Evolutionary conservation across 2,329 filamentous ascomycete genomes (phyloP), one percentile per base, ranked within the genome.

Genomic region (Aspergillus sp.): DNA sequence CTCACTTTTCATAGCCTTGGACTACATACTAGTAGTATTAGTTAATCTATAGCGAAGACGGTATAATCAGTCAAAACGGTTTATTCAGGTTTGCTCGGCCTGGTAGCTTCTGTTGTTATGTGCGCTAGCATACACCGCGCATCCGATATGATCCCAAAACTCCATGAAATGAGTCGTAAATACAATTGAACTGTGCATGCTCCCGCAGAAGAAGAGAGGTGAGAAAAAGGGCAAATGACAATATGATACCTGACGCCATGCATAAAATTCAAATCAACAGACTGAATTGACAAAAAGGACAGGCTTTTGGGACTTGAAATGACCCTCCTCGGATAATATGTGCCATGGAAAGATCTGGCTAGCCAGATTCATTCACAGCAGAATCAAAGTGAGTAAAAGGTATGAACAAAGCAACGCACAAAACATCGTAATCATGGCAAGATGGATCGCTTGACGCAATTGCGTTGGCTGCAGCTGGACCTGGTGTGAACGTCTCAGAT

Each of bases 161-260:
- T 60, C 52, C 34, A 11, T 48, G 32, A 56, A 56, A 55, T 55
- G 48, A 42, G 51, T 38, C 8, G 53, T 54, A 56, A 56, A 62
- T 39, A 62, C 52, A 50, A 17, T 55, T 62, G 47, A 55, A 62
- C 50, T 44, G 20, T 55, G 58, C 61, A 54, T 55, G 41, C 36
- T 51, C 59, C 41, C 22, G 4, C 39, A 38, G 39, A 48, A 48
- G 32, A 47, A 17, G 36, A 42, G 13, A 56, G 26, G 26, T 30
- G 26, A 7, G 22, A 32, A 57, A 36, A 55, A 17, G 22, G 41
- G 50, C 48, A 62, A 54, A 53, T 59, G 55, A 62, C 34, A 53
- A 48, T 11, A 3, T 30, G 26, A 30, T 4, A 8, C 57, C 58
- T 62, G 63, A 66, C 66, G 58, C 66, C 66, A 57, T 57, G 49